A percentile compares a stretch with the other conserved stretches of the same genome.
Conservation (phyloP, 1,284 basidiomycete genomes). For the Singerocomus inundabilis region DNA sequence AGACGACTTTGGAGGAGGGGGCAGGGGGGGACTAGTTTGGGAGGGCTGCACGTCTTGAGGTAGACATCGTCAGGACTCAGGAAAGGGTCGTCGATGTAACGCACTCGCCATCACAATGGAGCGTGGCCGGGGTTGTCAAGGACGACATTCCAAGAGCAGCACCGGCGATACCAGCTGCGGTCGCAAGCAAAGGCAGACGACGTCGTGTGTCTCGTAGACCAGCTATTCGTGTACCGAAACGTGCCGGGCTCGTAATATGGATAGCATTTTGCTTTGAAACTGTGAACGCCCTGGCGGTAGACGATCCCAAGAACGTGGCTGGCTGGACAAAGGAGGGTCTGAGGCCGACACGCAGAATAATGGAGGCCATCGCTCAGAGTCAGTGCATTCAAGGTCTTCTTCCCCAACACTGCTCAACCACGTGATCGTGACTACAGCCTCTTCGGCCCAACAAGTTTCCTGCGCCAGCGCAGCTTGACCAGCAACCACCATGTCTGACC, state of each 20-base stretch:
- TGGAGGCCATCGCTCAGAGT: conserved; percentile 9
- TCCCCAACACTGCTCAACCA: too few relatives aligned
- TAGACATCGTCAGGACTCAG: conserved; percentile 6
- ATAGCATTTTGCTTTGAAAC: conserved; percentile 1
- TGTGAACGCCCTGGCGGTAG: not conserved
- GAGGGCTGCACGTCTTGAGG: conserved; percentile 16
- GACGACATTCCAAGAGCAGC: conserved; percentile 38
- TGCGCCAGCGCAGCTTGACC: conserved; percentile 17
- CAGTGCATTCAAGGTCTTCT: too few relatives aligned
- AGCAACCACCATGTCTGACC: conserved; percentile 33
- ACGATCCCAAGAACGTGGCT: conserved; percentile 1
- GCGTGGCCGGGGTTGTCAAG: conserved; percentile 19
- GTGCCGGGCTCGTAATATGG: not conserved
- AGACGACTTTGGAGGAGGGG: conserved; percentile 63
- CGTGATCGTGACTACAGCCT: conserved; percentile 31
- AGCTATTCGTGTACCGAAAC: not conserved
- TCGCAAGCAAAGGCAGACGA: conserved; percentile 20
- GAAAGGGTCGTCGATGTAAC: not conserved
- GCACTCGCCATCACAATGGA: conserved; percentile 41
- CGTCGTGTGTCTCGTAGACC: not conserved
- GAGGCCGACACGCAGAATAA: conserved; percentile 20
- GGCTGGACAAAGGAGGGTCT: conserved; percentile 3
- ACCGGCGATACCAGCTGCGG: conserved; percentile 33
- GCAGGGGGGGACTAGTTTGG: conserved; percentile 23
- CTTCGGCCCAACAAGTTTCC: not conserved